Evolutionary conservation across 768 basidiomycete species (phyloP).

Genomic region (Xerocomus brunneocitrinus): DNA sequence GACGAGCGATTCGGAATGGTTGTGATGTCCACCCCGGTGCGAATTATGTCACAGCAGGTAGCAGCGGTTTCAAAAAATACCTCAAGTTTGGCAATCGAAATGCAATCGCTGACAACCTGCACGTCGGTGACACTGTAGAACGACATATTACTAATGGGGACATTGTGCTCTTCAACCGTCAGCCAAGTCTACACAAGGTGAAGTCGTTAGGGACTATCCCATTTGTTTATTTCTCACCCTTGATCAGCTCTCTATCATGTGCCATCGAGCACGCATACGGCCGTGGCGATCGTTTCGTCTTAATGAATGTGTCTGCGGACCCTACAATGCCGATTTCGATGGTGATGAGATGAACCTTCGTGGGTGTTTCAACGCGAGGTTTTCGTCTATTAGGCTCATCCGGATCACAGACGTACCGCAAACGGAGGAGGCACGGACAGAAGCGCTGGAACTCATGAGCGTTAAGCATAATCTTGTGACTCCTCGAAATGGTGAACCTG

Average conservation of each 20-base stretch:
- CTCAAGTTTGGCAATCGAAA: conserved; percentile 80
- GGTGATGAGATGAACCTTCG: conserved; percentile 99
- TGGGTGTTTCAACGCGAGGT: conserved; percentile 36
- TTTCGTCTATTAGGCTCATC: conserved; percentile 2
- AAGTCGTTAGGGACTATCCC: conserved; percentile 2
- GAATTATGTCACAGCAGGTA: conserved; percentile 83
- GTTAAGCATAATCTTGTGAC: conserved; percentile 97
- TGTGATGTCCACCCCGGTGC: conserved; percentile 91
- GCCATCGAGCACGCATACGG: conserved; percentile 91
- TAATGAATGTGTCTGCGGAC: conserved; percentile 99
- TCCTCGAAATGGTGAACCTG: conserved; percentile 96
- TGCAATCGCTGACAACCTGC: conserved; percentile 75
- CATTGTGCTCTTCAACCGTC: conserved; percentile 96
- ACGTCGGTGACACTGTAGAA: conserved; percentile 90
- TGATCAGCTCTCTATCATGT: conserved; percentile 93
- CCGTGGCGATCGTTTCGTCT: conserved; percentile 97
- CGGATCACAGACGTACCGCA: conserved; percentile 81
- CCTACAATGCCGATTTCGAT: conserved; percentile 99
- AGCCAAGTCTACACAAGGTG: conserved; percentile 96
- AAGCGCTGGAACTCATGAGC: conserved; percentile 95
- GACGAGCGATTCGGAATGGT: conserved; percentile 80
- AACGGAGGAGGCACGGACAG: conserved; percentile 96
- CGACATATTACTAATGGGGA: conserved; percentile 94
- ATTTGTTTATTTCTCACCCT: conserved; percentile 3
- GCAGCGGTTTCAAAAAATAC: conserved; percentile 80